These are phyloP conservation scores for Mrakia hoshinonis DNA, from an alignment of 768 basidiomycete genomes.

Conservation along the genomic window DNA sequence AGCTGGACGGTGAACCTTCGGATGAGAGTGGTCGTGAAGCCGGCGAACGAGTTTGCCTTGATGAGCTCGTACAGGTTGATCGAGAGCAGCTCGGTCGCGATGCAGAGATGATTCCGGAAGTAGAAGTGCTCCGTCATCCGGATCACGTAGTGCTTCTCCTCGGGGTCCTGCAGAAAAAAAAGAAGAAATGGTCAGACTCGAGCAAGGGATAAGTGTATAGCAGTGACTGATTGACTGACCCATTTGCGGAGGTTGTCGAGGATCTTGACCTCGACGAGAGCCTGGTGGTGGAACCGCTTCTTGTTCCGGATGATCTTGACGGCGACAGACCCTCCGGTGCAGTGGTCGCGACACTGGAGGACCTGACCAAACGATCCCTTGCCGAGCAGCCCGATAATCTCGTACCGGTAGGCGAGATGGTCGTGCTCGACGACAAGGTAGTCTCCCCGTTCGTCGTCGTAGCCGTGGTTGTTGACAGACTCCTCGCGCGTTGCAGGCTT, in stretches of 20 bases:
- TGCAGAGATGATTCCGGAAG: slow-evolving; percentile 94
- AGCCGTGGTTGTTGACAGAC: slow-evolving; percentile 79
- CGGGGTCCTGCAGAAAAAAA: slow-evolving; percentile 58
- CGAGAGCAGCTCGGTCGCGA: slow-evolving; percentile 93
- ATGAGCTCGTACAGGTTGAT: slow-evolving; percentile 98
- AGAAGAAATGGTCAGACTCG: slow-evolving; percentile 10
- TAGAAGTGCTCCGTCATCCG: slow-evolving; percentile 98
- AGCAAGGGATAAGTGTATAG: background rate
- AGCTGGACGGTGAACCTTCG: slow-evolving; percentile 95
- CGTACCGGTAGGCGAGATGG: slow-evolving; percentile 95
- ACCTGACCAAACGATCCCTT: slow-evolving; percentile 99
- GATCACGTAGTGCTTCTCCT: slow-evolving; percentile 94
- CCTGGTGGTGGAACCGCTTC: slow-evolving; percentile 97
- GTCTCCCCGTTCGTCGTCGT: slow-evolving; percentile 96
- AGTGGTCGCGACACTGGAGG: slow-evolving; percentile 86
- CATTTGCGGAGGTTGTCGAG: slow-evolving; percentile 93
- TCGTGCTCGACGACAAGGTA: slow-evolving; percentile 83
- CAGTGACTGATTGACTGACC: slow-evolving; percentile 50
- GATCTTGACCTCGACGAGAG: slow-evolving; percentile 97
- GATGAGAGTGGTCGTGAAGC: slow-evolving; percentile 92
- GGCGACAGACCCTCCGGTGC: slow-evolving; percentile 89
- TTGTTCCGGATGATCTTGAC: slow-evolving; percentile 99
- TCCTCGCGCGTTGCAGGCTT: slow-evolving; percentile 66
- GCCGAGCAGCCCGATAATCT: slow-evolving; percentile 80
- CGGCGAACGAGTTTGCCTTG: slow-evolving; percentile 96